Base-by-base conservation (phyloP, 768 basidiomycete genomes). In the Lactarius hatsudake region DNA sequence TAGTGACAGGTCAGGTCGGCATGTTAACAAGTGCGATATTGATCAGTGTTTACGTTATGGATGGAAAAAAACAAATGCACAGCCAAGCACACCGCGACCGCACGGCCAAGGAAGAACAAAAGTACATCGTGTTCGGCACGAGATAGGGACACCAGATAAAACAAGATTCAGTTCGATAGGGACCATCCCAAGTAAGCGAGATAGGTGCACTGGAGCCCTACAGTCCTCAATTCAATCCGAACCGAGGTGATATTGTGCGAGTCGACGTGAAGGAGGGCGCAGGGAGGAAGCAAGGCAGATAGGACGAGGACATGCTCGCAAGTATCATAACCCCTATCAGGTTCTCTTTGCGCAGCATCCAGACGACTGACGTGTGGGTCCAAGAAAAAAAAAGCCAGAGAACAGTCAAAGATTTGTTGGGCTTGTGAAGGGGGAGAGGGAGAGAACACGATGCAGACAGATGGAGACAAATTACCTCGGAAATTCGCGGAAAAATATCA, bases 31-130 rank as follows among this genome's bases (percentile, higher is more conserved):
- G 60, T 20, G 48, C 30, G 66, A 67, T 34, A 67, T 67, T 54
- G 62, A 63, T 67, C 56, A 59, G 48, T 15, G 23, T 61, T 66
- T 66, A 66, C 65, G 65, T 66, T 61, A 62, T 18, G 2, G 61
- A 51, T 51, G 43, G 28, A 30, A 26, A 51, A 48, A 23, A 42
- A 28, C 26, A 28, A 28, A 28, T 28, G 12, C 38, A 64, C 43
- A 17, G 55, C 57, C 56, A 59, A 53, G 58, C 36, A 65, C 28
- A n/a, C n/a, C 20, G 17, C 36, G 59, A n/a, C 15, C 48, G 30
- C 26, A 64, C 34, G 48, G 55, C 6, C 26, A 28, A 45, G 40
- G n/a, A 32, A 30, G 13, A 15, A 53, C 51, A 53, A 36, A 12
- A 36, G 42, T 40, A 9, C 10, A 6, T 40, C 18, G 15, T 23